Percentiles rank a stretch among this genome's conserved stretches.
Evolutionary conservation across 176 grass and related monocot species (phyloP).

Genomic region (Oryza coarctata): DNA sequence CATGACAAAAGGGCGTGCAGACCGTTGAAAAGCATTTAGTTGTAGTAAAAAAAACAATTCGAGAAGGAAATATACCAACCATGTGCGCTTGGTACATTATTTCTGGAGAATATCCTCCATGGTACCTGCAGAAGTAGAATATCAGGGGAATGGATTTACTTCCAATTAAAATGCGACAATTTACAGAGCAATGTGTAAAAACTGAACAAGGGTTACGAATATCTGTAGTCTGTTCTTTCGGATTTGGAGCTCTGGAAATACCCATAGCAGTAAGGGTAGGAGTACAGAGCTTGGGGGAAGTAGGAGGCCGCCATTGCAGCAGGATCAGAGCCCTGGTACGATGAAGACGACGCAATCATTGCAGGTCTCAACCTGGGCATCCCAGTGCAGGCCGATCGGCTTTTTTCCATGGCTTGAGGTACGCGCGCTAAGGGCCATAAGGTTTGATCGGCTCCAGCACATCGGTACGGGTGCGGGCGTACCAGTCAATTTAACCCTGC

Average conservation of each 20-base stretch:
- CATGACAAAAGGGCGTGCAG: neutral
- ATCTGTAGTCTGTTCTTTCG: neutral
- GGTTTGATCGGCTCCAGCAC: too few relatives aligned
- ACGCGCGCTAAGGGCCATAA: too few relatives aligned
- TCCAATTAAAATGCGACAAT: neutral
- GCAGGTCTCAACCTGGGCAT: constrained; percentile 31
- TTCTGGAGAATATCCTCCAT: constrained; percentile 47
- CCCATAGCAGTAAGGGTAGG: constrained; percentile 53
- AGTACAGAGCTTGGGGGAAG: constrained; percentile 45
- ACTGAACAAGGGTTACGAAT: neutral
- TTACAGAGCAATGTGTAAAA: neutral
- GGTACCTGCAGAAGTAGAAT: constrained; percentile 31
- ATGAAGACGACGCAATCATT: constrained; percentile 19
- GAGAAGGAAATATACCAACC: constrained; percentile 29
- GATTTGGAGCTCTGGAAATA: constrained; percentile 11
- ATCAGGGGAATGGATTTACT: neutral
- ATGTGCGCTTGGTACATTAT: constrained; percentile 53
- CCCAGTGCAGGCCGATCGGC: too few relatives aligned
- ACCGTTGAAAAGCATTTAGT: neutral
- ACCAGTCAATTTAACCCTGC: too few relatives aligned
- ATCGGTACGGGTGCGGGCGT: too few relatives aligned
- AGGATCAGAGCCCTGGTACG: constrained; percentile 28
- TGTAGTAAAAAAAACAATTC: neutral
- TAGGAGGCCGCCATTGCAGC: constrained; percentile 34
- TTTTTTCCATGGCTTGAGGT: too few relatives aligned